These are phyloP conservation scores for Hypoxylon sp. DNA, from an alignment of 2,329 filamentous ascomycete species.

Conservation along the genomic window DNA sequence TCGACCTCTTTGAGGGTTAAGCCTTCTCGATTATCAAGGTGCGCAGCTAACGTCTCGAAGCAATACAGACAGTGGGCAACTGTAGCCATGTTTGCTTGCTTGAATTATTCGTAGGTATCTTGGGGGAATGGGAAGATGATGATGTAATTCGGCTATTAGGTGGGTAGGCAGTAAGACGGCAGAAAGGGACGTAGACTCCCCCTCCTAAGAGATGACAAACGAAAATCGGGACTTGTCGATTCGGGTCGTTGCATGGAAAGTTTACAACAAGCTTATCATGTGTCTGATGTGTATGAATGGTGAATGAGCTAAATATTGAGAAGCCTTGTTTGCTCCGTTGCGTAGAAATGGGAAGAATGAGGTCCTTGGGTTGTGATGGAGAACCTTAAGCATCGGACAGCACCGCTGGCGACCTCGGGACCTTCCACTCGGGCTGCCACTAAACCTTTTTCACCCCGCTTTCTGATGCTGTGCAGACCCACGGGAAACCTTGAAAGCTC, in stretches of 20 bases:
- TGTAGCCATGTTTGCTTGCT: constrained; percentile 78
- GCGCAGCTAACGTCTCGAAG: constrained; percentile 87
- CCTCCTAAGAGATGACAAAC: constrained; percentile 9
- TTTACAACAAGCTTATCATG: constrained; percentile 2
- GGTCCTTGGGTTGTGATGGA: constrained; percentile 12
- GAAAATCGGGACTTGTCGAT: constrained; percentile 1
- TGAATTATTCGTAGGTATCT: constrained; percentile 12
- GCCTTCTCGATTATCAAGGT: constrained; percentile 78
- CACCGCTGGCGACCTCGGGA: not conserved
- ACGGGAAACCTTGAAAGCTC: constrained; percentile 8
- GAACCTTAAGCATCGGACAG: not conserved
- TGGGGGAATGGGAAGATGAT: not conserved
- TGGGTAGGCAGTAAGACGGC: constrained; percentile 6
- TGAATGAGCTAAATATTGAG: not conserved
- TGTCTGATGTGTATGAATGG: not conserved
- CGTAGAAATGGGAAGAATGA: constrained; percentile 3
- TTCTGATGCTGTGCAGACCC: constrained; percentile 11
- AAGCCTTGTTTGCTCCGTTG: constrained; percentile 1
- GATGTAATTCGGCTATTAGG: not conserved
- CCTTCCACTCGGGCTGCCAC: not conserved
- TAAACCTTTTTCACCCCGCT: constrained; percentile 29
- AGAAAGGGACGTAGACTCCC: constrained; percentile 3
- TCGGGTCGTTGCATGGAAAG: constrained; percentile 11
- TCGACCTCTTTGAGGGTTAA: constrained; percentile 79
- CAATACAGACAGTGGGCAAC: constrained; percentile 90